Conservation (phyloP, 345 rosid genomes). For the Citrus sp. region DNA sequence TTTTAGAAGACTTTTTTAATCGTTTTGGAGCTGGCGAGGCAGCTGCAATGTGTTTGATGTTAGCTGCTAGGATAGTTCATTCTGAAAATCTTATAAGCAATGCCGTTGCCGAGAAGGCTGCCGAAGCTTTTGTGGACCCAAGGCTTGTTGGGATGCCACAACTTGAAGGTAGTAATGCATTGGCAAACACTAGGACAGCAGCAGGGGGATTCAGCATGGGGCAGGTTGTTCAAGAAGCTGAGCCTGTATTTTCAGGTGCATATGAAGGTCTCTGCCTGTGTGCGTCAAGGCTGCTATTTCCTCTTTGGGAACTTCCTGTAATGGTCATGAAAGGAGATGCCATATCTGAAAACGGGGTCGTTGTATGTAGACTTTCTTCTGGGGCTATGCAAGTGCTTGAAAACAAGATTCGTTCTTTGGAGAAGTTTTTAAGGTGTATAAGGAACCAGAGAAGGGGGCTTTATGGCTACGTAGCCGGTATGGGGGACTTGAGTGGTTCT, state of each 20-base stretch:
- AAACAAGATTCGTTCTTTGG: conserved; percentile 80
- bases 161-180: conserved; percentile 77
- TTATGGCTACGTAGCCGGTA: conserved; percentile 88
- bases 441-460: conserved; percentile 95
- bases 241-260: conserved; percentile 91
- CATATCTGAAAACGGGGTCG: conserved; percentile 48
- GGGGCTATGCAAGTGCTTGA: conserved; percentile 83
- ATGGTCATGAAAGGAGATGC: conserved; percentile 58
- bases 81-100: conserved; percentile 75
- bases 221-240: conserved; percentile 97
- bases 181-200: conserved; percentile 76
- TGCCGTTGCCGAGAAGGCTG: conserved; percentile 82
- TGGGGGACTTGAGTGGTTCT: conserved; percentile 89
- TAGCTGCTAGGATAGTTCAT: conserved; percentile 82
- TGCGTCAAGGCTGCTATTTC: conserved; percentile 85
- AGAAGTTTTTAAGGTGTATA: conserved; percentile 82
- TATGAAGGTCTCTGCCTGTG: conserved; percentile 94
- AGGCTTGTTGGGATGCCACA: conserved; percentile 95
- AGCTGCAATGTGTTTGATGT: conserved; percentile 97
- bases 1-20: conserved; percentile 86
- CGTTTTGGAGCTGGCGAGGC: conserved; percentile 98
- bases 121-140: conserved; percentile 96
- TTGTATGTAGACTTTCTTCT: conserved; percentile 73
- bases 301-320: conserved; percentile 92
- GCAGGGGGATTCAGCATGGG: conserved; percentile 99